Conservation (phyloP, 1,284 basidiomycete species). For the Tilletia horrida region DNA sequence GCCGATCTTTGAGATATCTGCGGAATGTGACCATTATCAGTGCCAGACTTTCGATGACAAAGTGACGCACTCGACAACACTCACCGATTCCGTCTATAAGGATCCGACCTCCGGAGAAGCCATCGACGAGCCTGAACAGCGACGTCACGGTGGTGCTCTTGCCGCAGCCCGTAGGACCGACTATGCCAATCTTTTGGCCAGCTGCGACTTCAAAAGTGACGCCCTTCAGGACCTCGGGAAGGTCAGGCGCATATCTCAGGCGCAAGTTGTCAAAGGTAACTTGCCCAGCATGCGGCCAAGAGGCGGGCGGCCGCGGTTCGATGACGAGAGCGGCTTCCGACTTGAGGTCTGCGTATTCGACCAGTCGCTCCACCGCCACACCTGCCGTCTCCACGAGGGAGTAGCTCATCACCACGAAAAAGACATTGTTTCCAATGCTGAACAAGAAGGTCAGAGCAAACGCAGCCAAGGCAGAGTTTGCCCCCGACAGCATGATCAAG, state of each 20-base stretch:
- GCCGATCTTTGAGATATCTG: conserved; percentile 58
- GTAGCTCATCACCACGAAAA: conserved; percentile 40
- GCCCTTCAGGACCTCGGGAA: conserved; percentile 59
- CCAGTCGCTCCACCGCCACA: conserved; percentile 57
- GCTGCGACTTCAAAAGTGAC: conserved; percentile 60
- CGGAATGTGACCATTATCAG: conserved; percentile 34
- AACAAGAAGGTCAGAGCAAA: conserved; percentile 50
- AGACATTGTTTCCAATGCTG: conserved; percentile 55
- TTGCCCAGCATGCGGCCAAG: conserved; percentile 59
- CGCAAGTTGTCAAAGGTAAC: conserved; percentile 58
- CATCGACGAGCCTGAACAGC: conserved; percentile 47
- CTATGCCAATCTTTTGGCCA: conserved; percentile 79
- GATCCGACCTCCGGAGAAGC: conserved; percentile 36
- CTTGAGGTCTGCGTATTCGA: conserved; percentile 54
- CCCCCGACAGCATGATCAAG: conserved; percentile 57
- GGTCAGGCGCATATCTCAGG: conserved; percentile 58
- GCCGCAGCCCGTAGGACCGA: conserved; percentile 64
- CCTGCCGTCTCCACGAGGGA: conserved; percentile 50
- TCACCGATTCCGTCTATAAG: conserved; percentile 38
- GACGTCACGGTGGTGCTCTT: conserved; percentile 51
- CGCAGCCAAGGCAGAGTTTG: conserved; percentile 55
- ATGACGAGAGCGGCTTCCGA: conserved; percentile 58
- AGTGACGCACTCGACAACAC: not conserved
- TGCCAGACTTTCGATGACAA: conserved; percentile 33
- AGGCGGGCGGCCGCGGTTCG: conserved; percentile 55